phyloP scores from a whole-genome alignment of 441 rosid species.

The Manihot esculenta region DNA sequence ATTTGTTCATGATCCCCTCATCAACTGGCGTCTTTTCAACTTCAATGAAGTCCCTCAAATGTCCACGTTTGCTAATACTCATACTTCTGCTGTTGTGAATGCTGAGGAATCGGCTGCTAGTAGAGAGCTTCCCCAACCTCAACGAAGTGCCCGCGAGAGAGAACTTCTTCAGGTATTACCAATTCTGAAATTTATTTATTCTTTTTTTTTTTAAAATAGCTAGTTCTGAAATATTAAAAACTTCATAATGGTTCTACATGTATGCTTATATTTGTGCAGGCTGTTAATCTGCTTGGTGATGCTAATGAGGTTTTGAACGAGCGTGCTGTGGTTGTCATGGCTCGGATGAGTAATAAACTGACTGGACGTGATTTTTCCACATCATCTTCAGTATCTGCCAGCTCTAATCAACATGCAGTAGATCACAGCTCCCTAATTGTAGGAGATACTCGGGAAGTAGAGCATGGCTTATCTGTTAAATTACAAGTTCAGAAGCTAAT shows the following conservation, averaged over 20 bases:
- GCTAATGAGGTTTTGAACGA: slow-evolving; percentile 97
- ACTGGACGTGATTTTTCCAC: slow-evolving; percentile 94
- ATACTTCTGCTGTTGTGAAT: slow-evolving; percentile 62
- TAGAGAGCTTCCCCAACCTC: slow-evolving; percentile 86
- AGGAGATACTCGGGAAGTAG: slow-evolving; percentile 88
- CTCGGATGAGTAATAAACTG: slow-evolving; percentile 88
- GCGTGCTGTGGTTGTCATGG: slow-evolving; percentile 97
- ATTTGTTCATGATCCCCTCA: slow-evolving; percentile 99
- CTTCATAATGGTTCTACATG: not conserved
- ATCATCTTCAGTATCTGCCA: slow-evolving; percentile 48
- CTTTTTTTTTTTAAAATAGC: no score
- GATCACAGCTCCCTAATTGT: slow-evolving; percentile 69
- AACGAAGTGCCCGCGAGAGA: slow-evolving; percentile 91
- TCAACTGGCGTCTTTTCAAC: slow-evolving; percentile 99
- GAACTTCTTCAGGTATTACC: slow-evolving; percentile 88
- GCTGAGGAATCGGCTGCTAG: slow-evolving; percentile 61
- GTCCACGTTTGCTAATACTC: slow-evolving; percentile 58
- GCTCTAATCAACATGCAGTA: slow-evolving; percentile 47
- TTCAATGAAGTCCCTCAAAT: slow-evolving; percentile 96
- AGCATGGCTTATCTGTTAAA: slow-evolving; percentile 89
- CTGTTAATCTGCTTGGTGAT: slow-evolving; percentile 97
- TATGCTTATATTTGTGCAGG: slow-evolving; percentile 44
- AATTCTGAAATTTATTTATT: not conserved
- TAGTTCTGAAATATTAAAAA: not conserved
- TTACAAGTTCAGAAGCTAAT: slow-evolving; percentile 96